Percentiles rank a stretch among this genome's conserved stretches.
Evolutionary conservation across 805 yeast genomes (phyloP).

Genomic region (Kazachstania psychrophila): DNA sequence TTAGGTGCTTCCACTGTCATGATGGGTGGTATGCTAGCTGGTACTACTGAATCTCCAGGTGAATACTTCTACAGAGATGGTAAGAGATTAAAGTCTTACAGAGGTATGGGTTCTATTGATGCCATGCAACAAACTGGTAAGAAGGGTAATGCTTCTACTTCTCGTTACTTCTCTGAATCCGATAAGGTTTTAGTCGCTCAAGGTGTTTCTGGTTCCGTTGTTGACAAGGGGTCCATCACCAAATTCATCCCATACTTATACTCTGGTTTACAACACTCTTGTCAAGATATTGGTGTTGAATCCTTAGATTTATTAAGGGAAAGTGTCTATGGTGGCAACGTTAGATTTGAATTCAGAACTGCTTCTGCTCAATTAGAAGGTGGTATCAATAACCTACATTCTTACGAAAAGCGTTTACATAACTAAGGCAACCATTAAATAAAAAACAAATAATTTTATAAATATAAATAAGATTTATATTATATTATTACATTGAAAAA

Average conservation of each 20-base stretch:
- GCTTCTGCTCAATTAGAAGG: slow-evolving; percentile 99
- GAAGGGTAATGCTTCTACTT: slow-evolving; percentile 93
- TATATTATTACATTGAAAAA: no score
- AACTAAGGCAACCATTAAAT: no score
- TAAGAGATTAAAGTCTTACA: slow-evolving; percentile 89
- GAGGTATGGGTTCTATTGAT: slow-evolving; percentile 99
- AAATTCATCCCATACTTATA: slow-evolving; percentile 90
- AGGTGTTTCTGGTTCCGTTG: slow-evolving; percentile 96
- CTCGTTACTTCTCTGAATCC: slow-evolving; percentile 94
- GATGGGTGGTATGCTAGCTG: slow-evolving; percentile 99
- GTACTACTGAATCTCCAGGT: slow-evolving; percentile 98
- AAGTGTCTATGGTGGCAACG: slow-evolving; percentile 53
- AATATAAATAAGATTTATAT: no score
- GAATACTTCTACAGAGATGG: slow-evolving; percentile 97
- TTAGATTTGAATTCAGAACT: slow-evolving; percentile 95
- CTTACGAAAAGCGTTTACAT: slow-evolving; percentile 95
- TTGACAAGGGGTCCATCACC: slow-evolving; percentile 91
- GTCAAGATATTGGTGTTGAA: slow-evolving; percentile 90
- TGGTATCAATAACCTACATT: slow-evolving; percentile 93
- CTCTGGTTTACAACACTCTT: slow-evolving; percentile 96
- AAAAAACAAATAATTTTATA: no score
- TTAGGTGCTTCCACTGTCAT: slow-evolving; percentile 94
- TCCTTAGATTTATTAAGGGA: slow-evolving; percentile 56
- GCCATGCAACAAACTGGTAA: slow-evolving; percentile 90
- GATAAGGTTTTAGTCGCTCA: slow-evolving; percentile 96